phyloP scores from a whole-genome alignment of 768 basidiomycete genomes.

The Phaeolepiota aurea region DNA sequence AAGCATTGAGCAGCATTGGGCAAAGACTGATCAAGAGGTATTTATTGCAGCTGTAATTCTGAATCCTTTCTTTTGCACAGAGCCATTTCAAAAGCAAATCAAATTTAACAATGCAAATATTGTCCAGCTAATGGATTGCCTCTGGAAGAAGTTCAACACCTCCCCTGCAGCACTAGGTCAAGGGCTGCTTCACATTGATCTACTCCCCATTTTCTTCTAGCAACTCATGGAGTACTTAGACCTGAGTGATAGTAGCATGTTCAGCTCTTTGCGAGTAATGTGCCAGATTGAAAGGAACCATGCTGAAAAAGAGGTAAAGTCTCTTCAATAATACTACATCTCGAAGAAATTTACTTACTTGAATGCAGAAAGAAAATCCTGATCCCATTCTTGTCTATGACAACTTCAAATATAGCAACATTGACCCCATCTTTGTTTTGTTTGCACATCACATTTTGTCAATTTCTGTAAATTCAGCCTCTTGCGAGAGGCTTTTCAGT shows the following conservation, averaged over 20 bases:
- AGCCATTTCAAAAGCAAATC: slow-evolving; percentile 3
- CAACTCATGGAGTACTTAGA: background rate
- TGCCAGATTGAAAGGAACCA: background rate
- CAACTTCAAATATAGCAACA: background rate
- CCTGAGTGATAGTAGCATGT: background rate
- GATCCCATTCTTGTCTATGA: slow-evolving; percentile 5
- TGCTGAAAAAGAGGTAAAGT: background rate
- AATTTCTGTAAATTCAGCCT: slow-evolving; percentile 19
- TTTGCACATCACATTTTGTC: slow-evolving; percentile 17
- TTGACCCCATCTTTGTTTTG: slow-evolving; percentile 9
- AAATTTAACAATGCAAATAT: background rate
- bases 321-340: background rate
- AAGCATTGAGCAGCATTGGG: slow-evolving; percentile 25
- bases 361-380: background rate
- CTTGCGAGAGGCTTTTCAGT: slow-evolving; percentile 19
- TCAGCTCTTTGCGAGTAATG: background rate
- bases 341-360: background rate
- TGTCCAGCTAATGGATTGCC: slow-evolving; percentile 7
- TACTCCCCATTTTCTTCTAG: too few species aligned
- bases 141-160: slow-evolving; percentile 1
- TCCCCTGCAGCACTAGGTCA: too few species aligned
- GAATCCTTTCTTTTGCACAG: slow-evolving; percentile 18
- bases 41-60: slow-evolving; percentile 24
- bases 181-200: background rate
- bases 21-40: slow-evolving; percentile 21